Base-by-base conservation (phyloP, 148 eudicot genomes). In the Fallopia convolvulus region DNA sequence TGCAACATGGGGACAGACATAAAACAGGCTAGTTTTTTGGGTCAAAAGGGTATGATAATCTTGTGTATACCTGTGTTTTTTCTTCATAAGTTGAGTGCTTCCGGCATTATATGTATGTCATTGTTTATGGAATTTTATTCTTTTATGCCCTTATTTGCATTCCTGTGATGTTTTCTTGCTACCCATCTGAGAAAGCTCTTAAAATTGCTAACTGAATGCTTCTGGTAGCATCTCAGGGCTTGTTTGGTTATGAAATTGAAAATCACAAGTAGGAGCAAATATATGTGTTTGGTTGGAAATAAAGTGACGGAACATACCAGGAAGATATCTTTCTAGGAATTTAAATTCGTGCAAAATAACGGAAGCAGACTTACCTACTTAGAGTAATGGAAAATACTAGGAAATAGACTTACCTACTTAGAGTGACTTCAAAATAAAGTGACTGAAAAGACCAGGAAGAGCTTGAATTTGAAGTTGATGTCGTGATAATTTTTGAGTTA, bases 1-100 rank as follows among this genome's bases (percentile, higher is more conserved):
- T 91, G 97, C 79, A 95, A 95, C 87, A 81, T 86, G 53, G 99
- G 97, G 83, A 95, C 99, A 33, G 99, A 95, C 82, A 95, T 95
- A 83, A 95, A 95, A 81, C 99, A 95, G 79, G 97, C 99, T 53
- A 92, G 94, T 86, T 95, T 95, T 81, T 83, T 95, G 85, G 99
- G 99, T 15, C 97, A 92, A 83, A 85, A 77, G 80, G 99, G 99
- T 95, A 86, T 73, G 83, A 68, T 68, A 39, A 17, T 39, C 13
- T 68, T 39, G 44, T 33, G 41, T 66, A 14, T 66, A 36, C 3
- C 20, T 33, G 42, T 66, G 3, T 20, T 0, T 66, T 66, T 36
- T 66, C 39, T 63, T 30, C 18, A 61, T 26, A 61, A 61, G 15
- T 11, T 61, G 2, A 61, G n/a, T 66, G 41, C 3, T 66, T 14